phyloP scores from a whole-genome alignment of 176 grass and related monocot genomes.

The Oryza meridionalis region DNA sequence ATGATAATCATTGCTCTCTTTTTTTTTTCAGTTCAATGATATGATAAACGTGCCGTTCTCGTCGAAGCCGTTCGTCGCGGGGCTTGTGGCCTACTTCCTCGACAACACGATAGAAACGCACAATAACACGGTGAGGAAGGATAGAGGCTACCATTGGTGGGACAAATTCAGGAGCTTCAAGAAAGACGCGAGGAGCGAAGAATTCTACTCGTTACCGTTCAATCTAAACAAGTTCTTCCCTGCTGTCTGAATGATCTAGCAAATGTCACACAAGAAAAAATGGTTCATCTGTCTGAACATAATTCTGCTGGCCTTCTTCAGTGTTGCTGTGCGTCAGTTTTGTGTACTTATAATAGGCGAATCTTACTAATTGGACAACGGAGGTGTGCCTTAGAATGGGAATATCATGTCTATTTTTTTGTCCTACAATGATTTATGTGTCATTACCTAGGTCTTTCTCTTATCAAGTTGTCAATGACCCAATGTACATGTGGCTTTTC shows the following conservation, averaged over 20 bases:
- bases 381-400: constrained; percentile 1
- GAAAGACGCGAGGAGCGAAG: constrained; percentile 71
- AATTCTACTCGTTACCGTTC: constrained; percentile 83
- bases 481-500: constrained; percentile 12
- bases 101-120: constrained; percentile 65
- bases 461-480: background rate
- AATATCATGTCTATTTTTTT: background rate
- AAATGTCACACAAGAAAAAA: accelerated
- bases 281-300: constrained; percentile 24
- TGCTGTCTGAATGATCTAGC: constrained; percentile 60
- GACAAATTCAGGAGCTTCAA: constrained; percentile 76
- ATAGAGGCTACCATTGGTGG: constrained; percentile 89
- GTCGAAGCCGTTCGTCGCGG: constrained; percentile 80
- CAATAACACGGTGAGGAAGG: constrained; percentile 58
- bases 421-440: constrained; percentile 5
- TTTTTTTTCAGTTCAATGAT: constrained; percentile 75
- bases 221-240: constrained; percentile 92
- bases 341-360: constrained; percentile 36
- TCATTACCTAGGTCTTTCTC: constrained; percentile 2
- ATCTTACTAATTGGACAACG: constrained; percentile 19
- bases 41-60: constrained; percentile 92
- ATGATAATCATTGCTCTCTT: background rate
- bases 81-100: constrained; percentile 78
- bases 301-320: constrained; percentile 27
- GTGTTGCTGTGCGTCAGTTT: constrained; percentile 37